Evolutionary conservation across 2,329 filamentous ascomycete species (phyloP).

Genomic region (Phialophora macrospora): DNA sequence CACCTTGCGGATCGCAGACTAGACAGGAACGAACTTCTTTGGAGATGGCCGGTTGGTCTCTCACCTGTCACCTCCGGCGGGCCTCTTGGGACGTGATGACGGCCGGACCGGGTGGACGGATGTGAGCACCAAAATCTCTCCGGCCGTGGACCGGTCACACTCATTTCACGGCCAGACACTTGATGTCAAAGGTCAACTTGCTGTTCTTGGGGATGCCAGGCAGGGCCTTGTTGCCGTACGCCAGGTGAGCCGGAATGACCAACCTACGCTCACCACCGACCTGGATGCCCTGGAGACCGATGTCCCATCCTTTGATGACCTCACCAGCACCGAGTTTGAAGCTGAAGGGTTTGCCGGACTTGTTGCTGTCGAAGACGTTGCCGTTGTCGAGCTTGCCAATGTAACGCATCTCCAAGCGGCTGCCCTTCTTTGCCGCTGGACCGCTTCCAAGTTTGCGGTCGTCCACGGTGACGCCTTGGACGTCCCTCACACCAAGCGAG

Average conservation of each 20-base stretch:
- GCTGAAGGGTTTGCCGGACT: conserved; percentile 95
- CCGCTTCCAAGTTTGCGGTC: conserved; percentile 92
- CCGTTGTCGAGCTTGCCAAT: conserved; percentile 95
- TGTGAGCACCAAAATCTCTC: neutral
- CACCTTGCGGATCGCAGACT: neutral
- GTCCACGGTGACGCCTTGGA: conserved; percentile 89
- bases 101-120: neutral
- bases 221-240: conserved; percentile 82
- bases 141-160: neutral
- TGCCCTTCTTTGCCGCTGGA: conserved; percentile 83
- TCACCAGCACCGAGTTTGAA: conserved; percentile 95
- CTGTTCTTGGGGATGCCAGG: conserved; percentile 92
- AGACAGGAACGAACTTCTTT: neutral
- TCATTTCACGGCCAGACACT: conserved; percentile 61
- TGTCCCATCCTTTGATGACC: conserved; percentile 99
- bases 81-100: neutral
- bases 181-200: conserved; percentile 88
- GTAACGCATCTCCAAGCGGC: conserved; percentile 92
- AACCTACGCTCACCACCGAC: conserved; percentile 92
- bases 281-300: conserved; percentile 89
- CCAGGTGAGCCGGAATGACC: conserved; percentile 82
- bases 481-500: conserved; percentile 72
- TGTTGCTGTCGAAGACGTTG: conserved; percentile 91
- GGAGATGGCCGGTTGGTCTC: neutral
- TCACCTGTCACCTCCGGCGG: neutral